Conservation (phyloP, 495 filamentous ascomycete genomes). For the Aspergillus affinis region DNA sequence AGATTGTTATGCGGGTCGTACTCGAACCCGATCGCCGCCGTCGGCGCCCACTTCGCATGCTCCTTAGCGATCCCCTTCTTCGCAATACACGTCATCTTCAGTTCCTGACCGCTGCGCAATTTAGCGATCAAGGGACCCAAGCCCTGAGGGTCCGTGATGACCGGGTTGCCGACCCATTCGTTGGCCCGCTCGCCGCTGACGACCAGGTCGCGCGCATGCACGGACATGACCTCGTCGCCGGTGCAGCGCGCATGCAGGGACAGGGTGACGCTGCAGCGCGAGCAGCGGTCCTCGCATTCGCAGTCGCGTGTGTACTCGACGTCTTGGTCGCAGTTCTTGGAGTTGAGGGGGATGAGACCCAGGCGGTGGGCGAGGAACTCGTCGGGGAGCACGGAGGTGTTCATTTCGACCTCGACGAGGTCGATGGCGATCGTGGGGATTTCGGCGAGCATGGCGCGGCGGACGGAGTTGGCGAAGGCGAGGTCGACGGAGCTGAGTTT, state of each 20-base stretch:
- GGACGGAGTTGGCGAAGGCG: conserved; percentile 90
- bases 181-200: conserved; percentile 60
- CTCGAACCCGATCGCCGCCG: conserved; percentile 90
- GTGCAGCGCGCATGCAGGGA: conserved; percentile 81
- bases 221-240: conserved; percentile 77
- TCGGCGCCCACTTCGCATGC: conserved; percentile 95
- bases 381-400: conserved; percentile 92
- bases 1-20: conserved; percentile 97
- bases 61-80: conserved; percentile 99
- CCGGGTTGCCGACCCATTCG: conserved; percentile 78
- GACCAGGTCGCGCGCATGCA: conserved; percentile 84
- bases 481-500: conserved; percentile 76
- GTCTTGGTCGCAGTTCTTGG: conserved; percentile 76
- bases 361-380: conserved; percentile 94
- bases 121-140: conserved; percentile 84
- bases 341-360: conserved; percentile 85
- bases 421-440: conserved; percentile 95
- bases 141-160: conserved; percentile 77
- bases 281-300: conserved; percentile 91
- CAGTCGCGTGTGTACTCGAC: conserved; percentile 92
- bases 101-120: conserved; percentile 80
- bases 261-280: conserved; percentile 81
- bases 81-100: conserved; percentile 86
- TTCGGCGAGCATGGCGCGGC: conserved; percentile 89
- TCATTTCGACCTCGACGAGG: conserved; percentile 85